phyloP scores from a whole-genome alignment of 331 rosid genomes.

The Quercus phellos region DNA sequence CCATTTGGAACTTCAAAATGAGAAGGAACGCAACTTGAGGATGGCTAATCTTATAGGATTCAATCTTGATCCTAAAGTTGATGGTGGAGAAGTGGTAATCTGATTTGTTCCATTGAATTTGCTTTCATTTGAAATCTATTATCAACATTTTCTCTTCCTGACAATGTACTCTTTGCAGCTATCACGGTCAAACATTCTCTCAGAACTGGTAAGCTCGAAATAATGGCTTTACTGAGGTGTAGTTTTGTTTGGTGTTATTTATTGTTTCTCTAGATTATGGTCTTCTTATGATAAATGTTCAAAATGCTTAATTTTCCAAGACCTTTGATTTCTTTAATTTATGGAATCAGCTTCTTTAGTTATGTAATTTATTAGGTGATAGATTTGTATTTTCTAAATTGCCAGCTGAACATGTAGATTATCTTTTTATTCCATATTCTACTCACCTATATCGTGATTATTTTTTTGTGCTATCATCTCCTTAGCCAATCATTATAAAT shows the following conservation, averaged over 20 bases:
- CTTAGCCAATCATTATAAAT: not conserved
- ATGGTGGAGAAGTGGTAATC: conserved; percentile 85
- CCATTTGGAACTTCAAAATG: conserved; percentile 83
- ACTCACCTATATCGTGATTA: not conserved
- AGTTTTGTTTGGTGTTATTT: not conserved
- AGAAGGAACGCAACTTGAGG: conserved; percentile 81
- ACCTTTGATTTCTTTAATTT: not conserved
- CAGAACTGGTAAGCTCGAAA: conserved; percentile 70
- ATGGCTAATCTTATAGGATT: conserved; percentile 90
- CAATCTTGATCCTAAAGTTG: conserved; percentile 72
- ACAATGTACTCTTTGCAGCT: conserved; percentile 46
- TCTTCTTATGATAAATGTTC: not conserved
- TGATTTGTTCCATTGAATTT: not conserved
- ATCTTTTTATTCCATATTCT: not conserved
- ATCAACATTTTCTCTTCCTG: not conserved
- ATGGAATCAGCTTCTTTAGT: no score
- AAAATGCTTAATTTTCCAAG: not conserved
- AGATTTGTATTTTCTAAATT: not conserved
- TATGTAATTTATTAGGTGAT: not conserved
- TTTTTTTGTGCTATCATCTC: not conserved
- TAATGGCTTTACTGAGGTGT: not conserved
- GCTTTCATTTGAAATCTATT: not conserved
- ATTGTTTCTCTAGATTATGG: not conserved
- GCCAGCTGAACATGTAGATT: not conserved
- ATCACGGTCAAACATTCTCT: conserved; percentile 72